These are phyloP conservation scores for Ceratocystis colombiana DNA, from an alignment of 2,329 filamentous ascomycete species.

Conservation along the genomic window DNA sequence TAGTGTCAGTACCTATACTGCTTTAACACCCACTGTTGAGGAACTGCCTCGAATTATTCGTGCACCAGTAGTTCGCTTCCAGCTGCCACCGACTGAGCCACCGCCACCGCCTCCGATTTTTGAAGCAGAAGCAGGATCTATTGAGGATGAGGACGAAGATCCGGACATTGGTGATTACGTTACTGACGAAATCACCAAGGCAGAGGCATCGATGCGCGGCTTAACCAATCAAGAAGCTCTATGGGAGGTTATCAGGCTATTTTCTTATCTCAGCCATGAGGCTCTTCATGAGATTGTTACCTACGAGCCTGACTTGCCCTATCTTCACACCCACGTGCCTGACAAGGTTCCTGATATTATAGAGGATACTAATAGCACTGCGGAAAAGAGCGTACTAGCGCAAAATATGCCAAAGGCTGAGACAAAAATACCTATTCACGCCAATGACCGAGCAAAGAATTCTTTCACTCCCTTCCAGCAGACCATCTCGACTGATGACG, in stretches of 20 bases:
- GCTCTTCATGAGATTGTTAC: constrained; percentile 41
- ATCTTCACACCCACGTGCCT: constrained; percentile 16
- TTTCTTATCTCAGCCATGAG: constrained; percentile 41
- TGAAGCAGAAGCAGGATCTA: constrained; percentile 20
- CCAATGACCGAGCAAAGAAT: background rate
- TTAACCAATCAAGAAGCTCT: constrained; percentile 36
- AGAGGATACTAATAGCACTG: background rate
- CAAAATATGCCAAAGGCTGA: background rate
- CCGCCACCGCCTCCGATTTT: constrained; percentile 28
- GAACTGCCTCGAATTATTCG: constrained; percentile 29
- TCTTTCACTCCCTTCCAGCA: background rate
- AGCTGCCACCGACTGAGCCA: constrained; percentile 35
- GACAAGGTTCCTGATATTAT: background rate
- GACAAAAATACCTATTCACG: background rate
- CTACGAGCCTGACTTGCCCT: constrained; percentile 33
- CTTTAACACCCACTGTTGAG: background rate
- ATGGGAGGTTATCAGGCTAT: constrained; percentile 38
- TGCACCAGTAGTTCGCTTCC: constrained; percentile 33
- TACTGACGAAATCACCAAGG: constrained; percentile 43
- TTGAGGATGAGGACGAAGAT: constrained; percentile 39
- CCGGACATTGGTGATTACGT: constrained; percentile 51
- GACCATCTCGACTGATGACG: background rate
- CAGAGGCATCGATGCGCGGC: constrained; percentile 41
- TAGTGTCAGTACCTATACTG: background rate
- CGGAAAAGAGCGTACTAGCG: background rate